These are phyloP conservation scores for Chlamydomonas schloesseri DNA, from an alignment of 139 green algal genomes.

Conservation along the genomic window DNA sequence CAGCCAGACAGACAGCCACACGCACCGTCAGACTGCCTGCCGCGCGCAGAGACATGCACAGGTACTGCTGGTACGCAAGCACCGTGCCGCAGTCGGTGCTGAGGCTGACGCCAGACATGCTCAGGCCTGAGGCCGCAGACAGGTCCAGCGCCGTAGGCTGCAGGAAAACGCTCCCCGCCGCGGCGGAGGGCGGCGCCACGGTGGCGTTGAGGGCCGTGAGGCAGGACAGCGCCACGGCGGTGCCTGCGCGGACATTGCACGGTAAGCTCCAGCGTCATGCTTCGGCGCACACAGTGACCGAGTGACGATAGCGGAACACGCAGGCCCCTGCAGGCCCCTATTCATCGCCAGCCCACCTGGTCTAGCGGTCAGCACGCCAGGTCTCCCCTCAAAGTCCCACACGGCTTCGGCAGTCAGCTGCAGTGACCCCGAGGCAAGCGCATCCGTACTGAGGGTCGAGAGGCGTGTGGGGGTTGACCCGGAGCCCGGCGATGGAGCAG, in stretches of 20 bases:
- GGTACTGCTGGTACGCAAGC: conserved; percentile 9
- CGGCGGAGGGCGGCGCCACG: background rate
- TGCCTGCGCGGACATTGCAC: background rate
- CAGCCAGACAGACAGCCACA: too few relatives aligned
- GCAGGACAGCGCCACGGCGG: conserved; percentile 5
- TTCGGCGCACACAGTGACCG: too few relatives aligned
- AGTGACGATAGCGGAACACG: background rate
- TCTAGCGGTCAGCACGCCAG: background rate
- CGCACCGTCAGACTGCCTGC: conserved; percentile 23
- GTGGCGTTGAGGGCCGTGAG: background rate
- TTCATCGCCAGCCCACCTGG: background rate
- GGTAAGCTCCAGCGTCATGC: too few relatives aligned
- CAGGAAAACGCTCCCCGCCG: background rate
- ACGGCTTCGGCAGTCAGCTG: background rate
- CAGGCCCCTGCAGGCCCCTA: too few relatives aligned
- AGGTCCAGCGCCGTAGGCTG: conserved; percentile 1
- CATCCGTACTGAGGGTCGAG: background rate
- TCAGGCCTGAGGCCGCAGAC: background rate
- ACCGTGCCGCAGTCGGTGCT: conserved; percentile 24
- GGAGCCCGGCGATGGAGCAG: too few relatives aligned
- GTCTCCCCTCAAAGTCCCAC: conserved; percentile 11
- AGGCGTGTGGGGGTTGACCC: background rate
- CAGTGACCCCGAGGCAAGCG: background rate
- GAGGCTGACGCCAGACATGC: background rate
- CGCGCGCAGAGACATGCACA: background rate